phyloP scores from a whole-genome alignment of 768 basidiomycete species.

The Termitomyces sp. region DNA sequence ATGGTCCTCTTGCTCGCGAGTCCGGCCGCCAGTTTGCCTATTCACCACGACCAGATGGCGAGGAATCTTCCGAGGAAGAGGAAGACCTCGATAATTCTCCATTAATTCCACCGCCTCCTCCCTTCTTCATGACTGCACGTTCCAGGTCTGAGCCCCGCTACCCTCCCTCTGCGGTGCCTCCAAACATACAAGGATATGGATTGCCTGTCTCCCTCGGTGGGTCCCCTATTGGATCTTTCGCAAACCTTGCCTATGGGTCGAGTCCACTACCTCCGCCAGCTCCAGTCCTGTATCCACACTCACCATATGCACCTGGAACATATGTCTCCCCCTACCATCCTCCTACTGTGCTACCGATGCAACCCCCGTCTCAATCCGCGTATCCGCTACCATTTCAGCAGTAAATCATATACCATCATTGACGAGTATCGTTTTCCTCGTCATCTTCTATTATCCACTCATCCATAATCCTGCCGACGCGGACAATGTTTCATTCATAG shows the following conservation, averaged over 20 bases:
- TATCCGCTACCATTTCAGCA: slow-evolving; percentile 6
- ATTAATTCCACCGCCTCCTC: slow-evolving; percentile 28
- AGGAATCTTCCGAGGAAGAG: slow-evolving; percentile 22
- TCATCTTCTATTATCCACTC: not conserved
- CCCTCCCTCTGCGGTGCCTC: slow-evolving; percentile 3
- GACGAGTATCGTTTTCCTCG: not conserved
- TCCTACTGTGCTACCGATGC: slow-evolving; percentile 9
- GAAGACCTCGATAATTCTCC: slow-evolving; percentile 27
- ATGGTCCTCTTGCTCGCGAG: slow-evolving; percentile 32
- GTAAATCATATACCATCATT: not conserved
- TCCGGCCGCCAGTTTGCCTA: slow-evolving; percentile 16
- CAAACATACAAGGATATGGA: slow-evolving; percentile 2
- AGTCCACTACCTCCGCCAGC: slow-evolving; percentile 1
- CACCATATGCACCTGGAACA: slow-evolving; percentile 9
- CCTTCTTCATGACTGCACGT: slow-evolving; percentile 1
- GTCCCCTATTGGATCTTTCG: slow-evolving; percentile 12
- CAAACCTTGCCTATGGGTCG: slow-evolving; percentile 5
- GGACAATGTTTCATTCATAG: not conserved
- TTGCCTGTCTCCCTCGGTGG: slow-evolving; percentile 1
- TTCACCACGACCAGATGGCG: slow-evolving; percentile 13
- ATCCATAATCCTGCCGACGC: not conserved
- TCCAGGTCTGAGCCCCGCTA: slow-evolving; percentile 11
- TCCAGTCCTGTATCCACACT: slow-evolving; percentile 4
- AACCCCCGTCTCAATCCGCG: slow-evolving; percentile 3
- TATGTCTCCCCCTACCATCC: slow-evolving; percentile 13